These are phyloP conservation scores for Castanospermum australe DNA, from an alignment of 306 rosid species.

Conservation along the genomic window DNA sequence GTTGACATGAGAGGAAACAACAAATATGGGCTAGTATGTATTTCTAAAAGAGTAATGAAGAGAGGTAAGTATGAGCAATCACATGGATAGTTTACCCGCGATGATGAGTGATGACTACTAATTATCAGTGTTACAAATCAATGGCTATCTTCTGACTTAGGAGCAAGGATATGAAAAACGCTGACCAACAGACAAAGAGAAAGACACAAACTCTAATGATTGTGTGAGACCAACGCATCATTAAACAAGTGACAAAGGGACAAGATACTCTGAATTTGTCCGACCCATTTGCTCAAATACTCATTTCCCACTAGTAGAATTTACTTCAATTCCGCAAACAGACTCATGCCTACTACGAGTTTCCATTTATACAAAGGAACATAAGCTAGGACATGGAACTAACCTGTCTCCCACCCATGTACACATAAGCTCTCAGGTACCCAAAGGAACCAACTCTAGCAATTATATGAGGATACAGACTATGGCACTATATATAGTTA, in stretches of 20 bases:
- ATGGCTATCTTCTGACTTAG: neutral
- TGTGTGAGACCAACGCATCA: neutral
- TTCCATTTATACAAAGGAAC: neutral
- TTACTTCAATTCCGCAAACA: neutral
- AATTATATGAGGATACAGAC: neutral
- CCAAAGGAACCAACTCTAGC: neutral
- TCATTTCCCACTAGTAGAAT: neutral
- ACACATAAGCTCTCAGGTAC: neutral
- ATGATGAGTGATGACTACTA: neutral
- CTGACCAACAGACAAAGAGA: neutral
- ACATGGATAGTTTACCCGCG: neutral
- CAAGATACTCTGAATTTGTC: too few relatives aligned
- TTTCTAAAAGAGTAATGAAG: neutral
- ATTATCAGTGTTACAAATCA: too few relatives aligned
- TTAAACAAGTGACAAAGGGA: too few relatives aligned
- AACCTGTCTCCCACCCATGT: neutral
- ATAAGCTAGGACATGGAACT: neutral
- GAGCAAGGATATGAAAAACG: neutral
- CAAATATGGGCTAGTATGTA: neutral
- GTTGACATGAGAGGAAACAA: neutral
- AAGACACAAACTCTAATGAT: neutral
- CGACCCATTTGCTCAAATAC: too few relatives aligned
- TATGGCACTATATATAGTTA: neutral
- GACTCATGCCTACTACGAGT: neutral
- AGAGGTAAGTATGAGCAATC: neutral